Evolutionary conservation across 306 rosid species (phyloP).

Genomic region (Vigna angularis): DNA sequence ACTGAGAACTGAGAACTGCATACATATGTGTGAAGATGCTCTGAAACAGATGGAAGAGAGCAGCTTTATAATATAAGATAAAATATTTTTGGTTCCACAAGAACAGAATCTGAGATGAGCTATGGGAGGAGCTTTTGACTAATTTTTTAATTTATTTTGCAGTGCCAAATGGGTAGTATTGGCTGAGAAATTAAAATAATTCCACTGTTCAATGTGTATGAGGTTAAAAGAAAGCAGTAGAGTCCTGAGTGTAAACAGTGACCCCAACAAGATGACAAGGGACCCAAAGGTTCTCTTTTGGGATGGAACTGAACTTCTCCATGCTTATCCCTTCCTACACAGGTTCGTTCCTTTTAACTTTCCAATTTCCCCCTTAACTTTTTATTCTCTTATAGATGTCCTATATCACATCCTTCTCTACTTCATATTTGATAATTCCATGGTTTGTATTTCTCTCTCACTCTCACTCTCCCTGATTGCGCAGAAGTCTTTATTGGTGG

Average conservation of each 20-base stretch:
- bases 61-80: constrained; percentile 64
- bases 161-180: constrained; percentile 43
- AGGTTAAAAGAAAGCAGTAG: constrained; percentile 55
- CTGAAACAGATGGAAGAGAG: constrained; percentile 68
- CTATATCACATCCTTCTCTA: constrained; percentile 54
- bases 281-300: constrained; percentile 63
- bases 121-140: constrained; percentile 80
- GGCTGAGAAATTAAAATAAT: constrained; percentile 33
- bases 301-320: constrained; percentile 70
- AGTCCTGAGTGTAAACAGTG: constrained; percentile 59
- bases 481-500: constrained; percentile 70
- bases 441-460: constrained; percentile 50
- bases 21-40: constrained; percentile 66
- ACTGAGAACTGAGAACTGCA: constrained; percentile 37
- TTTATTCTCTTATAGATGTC: constrained; percentile 54
- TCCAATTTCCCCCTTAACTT: constrained; percentile 25
- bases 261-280: constrained; percentile 74
- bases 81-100: constrained; percentile 67
- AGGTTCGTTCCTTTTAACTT: constrained; percentile 40
- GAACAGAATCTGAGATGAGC: constrained; percentile 86
- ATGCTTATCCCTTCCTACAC: constrained; percentile 65
- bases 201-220: constrained; percentile 41
- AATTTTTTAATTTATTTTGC: constrained; percentile 24
- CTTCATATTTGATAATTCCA: constrained; percentile 64
- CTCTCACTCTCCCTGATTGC: constrained; percentile 52